Evolutionary conservation across 768 basidiomycete genomes (phyloP), one percentile per base, ranked within the genome.

Genomic region (Serpula lacrymans): DNA sequence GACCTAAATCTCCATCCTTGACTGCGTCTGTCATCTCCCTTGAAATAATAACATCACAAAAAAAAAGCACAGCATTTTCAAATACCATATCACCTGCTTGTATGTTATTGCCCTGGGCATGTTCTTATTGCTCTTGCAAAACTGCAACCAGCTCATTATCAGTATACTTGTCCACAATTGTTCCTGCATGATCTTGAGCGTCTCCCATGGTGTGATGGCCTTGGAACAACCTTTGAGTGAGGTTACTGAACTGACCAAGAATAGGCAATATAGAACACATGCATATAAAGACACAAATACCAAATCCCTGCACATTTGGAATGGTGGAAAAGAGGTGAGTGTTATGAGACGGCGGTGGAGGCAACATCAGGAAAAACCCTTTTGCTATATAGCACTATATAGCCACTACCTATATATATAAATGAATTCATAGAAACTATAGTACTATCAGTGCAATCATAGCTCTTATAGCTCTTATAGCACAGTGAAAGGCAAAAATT

Each of bases 321-420:
- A 63, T 2, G 60, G 51, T 0, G 68, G 67, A 1, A 62, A 57
- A 0, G 65, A 66, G 0, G 63, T 47, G 6, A 69, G 53, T 1
- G 53, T 39, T 17, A 71, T 68, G 0, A 68, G 69, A 4, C 59
- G 53, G 1, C 63, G 56, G 27, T 60, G 37, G 0, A 70, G 59
- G n/a, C n/a, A n/a, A n/a, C n/a, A n/a, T n/a, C n/a, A n/a, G n/a
- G n/a, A n/a, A n/a, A n/a, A n/a, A n/a, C n/a, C n/a, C n/a, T n/a
- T n/a, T n/a, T n/a, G n/a, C n/a, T n/a, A n/a, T n/a, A n/a, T n/a
- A n/a, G n/a, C n/a, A n/a, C n/a, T n/a, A n/a, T n/a, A n/a, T n/a
- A n/a, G n/a, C n/a, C n/a, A n/a, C n/a, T n/a, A n/a, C n/a, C n/a
- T n/a, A n/a, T n/a, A n/a, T n/a, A n/a, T n/a, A n/a, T n/a, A n/a